These are phyloP conservation scores for Thelephora ganbajun DNA, from an alignment of 768 basidiomycete genomes.

Conservation along the genomic window DNA sequence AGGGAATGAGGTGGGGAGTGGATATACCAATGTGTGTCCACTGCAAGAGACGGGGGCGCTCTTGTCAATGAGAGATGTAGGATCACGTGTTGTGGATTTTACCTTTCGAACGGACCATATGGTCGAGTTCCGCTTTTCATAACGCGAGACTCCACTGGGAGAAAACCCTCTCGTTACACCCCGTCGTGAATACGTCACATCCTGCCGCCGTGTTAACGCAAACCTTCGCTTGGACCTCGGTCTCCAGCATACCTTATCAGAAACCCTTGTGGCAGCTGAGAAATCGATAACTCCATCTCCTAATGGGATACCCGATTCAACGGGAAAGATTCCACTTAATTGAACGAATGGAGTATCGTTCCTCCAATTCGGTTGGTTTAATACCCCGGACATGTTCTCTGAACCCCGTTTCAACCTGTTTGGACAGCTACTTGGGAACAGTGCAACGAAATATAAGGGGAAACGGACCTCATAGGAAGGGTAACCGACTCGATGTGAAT, in stretches of 20 bases:
- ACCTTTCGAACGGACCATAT: conserved; percentile 23
- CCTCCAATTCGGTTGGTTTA: conserved; percentile 36
- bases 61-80: background rate
- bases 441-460: background rate
- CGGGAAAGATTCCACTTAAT: conserved; percentile 41
- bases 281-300: conserved; percentile 23
- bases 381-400: conserved; percentile 30
- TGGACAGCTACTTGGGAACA: background rate
- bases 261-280: conserved; percentile 20
- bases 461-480: conserved; percentile 17
- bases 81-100: conserved; percentile 6
- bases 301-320: conserved; percentile 18
- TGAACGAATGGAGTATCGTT: conserved; percentile 39
- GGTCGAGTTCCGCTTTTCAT: conserved; percentile 25
- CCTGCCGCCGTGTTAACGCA: background rate
- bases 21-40: conserved; percentile 35
- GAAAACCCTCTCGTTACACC: conserved; percentile 53
- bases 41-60: conserved; percentile 18
- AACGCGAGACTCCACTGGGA: conserved; percentile 18
- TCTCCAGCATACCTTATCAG: background rate
- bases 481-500: conserved; percentile 24
- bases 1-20: conserved; percentile 49
- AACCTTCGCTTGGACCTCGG: conserved; percentile 2
- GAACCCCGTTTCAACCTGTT: conserved; percentile 21
- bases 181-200: conserved; percentile 23